These are phyloP conservation scores for Pisolithus microcarpus DNA, from an alignment of 768 basidiomycete genomes.

Conservation along the genomic window DNA sequence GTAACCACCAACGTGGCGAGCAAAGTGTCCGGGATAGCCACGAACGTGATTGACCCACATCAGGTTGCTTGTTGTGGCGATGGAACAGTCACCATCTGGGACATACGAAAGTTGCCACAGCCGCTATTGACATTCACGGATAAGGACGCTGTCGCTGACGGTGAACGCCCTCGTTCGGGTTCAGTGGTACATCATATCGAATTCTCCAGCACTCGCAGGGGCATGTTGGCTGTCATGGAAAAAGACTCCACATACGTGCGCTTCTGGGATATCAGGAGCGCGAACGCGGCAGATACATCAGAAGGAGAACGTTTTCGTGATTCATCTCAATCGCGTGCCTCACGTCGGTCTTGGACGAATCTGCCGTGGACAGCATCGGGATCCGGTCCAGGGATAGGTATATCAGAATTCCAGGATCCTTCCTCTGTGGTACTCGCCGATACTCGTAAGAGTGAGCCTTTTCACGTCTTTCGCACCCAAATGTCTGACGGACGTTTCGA, in stretches of 20 bases:
- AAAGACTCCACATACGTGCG: conserved; percentile 60
- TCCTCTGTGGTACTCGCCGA: conserved; percentile 49
- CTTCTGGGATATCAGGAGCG: conserved; percentile 70
- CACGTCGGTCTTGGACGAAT: conserved; percentile 56
- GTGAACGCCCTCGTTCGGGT: conserved; percentile 38
- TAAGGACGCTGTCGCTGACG: conserved; percentile 67
- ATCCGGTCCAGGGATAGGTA: conserved; percentile 17
- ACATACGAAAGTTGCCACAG: conserved; percentile 53
- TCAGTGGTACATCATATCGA: conserved; percentile 48
- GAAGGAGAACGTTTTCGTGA: conserved; percentile 43
- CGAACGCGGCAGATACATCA: conserved; percentile 31
- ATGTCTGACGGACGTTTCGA: background rate
- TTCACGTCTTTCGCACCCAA: background rate
- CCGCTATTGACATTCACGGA: conserved; percentile 71
- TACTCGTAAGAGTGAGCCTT: conserved; percentile 59
- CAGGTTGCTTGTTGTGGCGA: conserved; percentile 72
- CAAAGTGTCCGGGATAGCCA: conserved; percentile 66
- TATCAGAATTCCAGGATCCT: conserved; percentile 27
- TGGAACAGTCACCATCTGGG: conserved; percentile 69
- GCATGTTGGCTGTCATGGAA: conserved; percentile 62
- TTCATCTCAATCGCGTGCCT: conserved; percentile 29
- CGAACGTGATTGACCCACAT: conserved; percentile 63
- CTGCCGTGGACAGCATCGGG: conserved; percentile 47
- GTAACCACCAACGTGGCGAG: conserved; percentile 42
- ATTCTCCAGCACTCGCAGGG: conserved; percentile 63